Evolutionary conservation across 192 early-diverging fungal species (phyloP), one percentile per base, ranked within the genome.

Genomic region (Coemansia sp.): DNA sequence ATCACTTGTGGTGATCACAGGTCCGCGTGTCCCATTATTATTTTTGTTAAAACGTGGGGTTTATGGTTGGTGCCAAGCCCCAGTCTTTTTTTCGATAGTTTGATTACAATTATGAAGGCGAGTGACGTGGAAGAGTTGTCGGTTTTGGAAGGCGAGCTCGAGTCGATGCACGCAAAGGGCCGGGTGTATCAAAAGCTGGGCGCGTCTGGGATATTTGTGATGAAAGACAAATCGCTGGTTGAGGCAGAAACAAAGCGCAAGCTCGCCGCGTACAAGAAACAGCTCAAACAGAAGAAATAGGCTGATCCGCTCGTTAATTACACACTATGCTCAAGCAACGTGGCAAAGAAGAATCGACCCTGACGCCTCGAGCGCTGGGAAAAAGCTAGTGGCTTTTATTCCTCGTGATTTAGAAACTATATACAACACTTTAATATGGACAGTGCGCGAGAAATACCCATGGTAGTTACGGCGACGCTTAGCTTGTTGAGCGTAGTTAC

Each of bases 121-220:
- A 44, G 15, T 44, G 38, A 40, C 9, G 40, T 14, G n/a, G 52
- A 66, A 21, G 67, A 56, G 21, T 53, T 70, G 56, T 61, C 64
- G 23, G 37, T 79, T 24, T 60, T 72, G 12, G 61, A 66, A 61
- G 49, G 44, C 20, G 76, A 79, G 60, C 64, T 79, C 3, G 67
- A 69, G 63, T 51, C 57, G 8, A 57, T 66, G 55, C 56, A 58
- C 9, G 47, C 64, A 5, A 14, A 46, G 12, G 70, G 70, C n/a
- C 25, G 40, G 23, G 67, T 79, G 21, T 79, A 69, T 36, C 36
- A 40, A 64, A 63, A 67, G 26, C 46, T 58, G 18, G 68, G 67
- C 31, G 52, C 42, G 18, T 54, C 67, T 18, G 52, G 63, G 0
- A 52, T 79, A 3, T 79, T 63, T 42, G 60, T 79, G 24, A 34